Evolutionary conservation across 2,329 filamentous ascomycete species (phyloP).

Genomic region (Epichloe typhina): DNA sequence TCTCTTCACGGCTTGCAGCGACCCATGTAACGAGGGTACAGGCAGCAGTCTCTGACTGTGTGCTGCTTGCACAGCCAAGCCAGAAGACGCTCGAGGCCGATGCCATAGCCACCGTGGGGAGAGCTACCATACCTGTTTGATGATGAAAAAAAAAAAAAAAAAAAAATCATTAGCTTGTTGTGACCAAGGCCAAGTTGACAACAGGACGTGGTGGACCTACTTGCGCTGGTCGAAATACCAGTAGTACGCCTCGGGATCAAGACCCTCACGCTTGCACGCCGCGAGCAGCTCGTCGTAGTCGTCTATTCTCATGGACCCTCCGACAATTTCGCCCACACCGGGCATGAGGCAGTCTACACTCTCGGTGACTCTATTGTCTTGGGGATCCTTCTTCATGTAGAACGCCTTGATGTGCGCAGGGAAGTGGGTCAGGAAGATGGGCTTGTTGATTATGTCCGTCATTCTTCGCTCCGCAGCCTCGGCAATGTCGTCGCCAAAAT

Average conservation of each 20-base stretch:
- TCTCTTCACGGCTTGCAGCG: constrained; percentile 55
- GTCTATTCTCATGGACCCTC: constrained; percentile 92
- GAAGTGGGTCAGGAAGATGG: constrained; percentile 96
- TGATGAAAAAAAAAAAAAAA: not conserved
- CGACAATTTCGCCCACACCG: constrained; percentile 92
- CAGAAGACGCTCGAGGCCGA: constrained; percentile 46
- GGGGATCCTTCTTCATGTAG: constrained; percentile 87
- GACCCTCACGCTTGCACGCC: constrained; percentile 77
- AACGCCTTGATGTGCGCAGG: constrained; percentile 96
- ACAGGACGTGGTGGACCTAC: constrained; percentile 17
- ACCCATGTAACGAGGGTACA: constrained; percentile 71
- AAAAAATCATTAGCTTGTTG: not conserved
- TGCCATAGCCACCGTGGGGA: constrained; percentile 83
- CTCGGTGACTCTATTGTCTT: constrained; percentile 77
- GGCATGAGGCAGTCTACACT: constrained; percentile 80
- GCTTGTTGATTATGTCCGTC: constrained; percentile 91
- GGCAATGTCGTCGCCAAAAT: constrained; percentile 94
- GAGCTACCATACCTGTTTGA: constrained; percentile 57
- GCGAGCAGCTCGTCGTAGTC: constrained; percentile 79
- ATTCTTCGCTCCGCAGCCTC: constrained; percentile 93
- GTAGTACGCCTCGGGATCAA: constrained; percentile 78
- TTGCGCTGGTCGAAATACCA: constrained; percentile 98
- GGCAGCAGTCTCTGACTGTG: constrained; percentile 50
- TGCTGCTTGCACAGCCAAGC: constrained; percentile 52
- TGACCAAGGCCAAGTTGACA: not conserved